Base-by-base conservation (phyloP, 768 basidiomycete genomes). In the Strobilomyces echinocephalus region DNA sequence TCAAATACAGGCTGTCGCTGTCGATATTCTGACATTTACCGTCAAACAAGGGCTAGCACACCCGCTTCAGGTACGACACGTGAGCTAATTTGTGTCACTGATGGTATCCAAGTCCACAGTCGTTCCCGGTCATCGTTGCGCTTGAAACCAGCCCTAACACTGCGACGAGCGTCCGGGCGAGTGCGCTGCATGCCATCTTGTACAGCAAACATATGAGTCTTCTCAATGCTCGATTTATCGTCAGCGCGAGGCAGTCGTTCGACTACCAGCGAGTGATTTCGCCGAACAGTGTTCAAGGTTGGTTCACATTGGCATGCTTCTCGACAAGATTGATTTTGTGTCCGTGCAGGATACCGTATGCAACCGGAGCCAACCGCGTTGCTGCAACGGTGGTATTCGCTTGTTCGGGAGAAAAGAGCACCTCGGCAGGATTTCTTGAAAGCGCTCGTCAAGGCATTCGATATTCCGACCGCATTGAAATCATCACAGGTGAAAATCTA, bases 1-100 rank as follows among this genome's bases (percentile, higher is more conserved):
- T 2, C 81, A 81, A 49, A 88, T 88, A 39, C 93, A 95, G 66
- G 78, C 79, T 18, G 79, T 87, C 20, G 95, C 95, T 8, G 80
- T 97, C 48, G 95, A 98, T 58, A 88, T 98, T 41, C 71, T 99
- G 50, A 87, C 82, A 31, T 95, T 97, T 63, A 95, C 94, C 0
- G 84, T 98, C 58, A 92, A 88, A 63, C 95, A 97, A 70, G 97
- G 97, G 3, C 77, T 98, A 48, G 91, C 93, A 6, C 95, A 98
- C 71, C 97, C 97, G 0, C 77, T 99, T 7, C 89, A 91, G 76
- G 90, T 88, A 63, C 49, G 78, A 50, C 6, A 34, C 40, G n/a
- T 60, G 30, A 33, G 43, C 24, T 33, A n/a, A 42, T 16, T 4
- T 51, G 28, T 26, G 31, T 49, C 31, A 5, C 33, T 41, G 47